Evolutionary conservation across 306 rosid genomes (phyloP), one percentile per base, ranked within the genome.

Genomic region (Gynostemma pentaphyllum): DNA sequence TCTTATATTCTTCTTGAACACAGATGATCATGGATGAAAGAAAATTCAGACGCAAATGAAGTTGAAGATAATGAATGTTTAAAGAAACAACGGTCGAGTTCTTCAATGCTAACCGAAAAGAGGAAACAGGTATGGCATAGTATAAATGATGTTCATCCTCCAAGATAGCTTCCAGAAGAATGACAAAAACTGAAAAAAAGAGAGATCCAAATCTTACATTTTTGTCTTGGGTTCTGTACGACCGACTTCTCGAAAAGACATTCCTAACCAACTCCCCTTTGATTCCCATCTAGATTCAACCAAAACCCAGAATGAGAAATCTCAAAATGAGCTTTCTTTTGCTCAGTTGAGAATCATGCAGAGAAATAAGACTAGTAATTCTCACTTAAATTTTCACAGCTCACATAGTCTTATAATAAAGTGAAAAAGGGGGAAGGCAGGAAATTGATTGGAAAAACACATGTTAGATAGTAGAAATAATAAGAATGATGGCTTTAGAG

Each of bases 171-270:
- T 5, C 0, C 1, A 39, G 5, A 60, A 36, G 36, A 40, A 21
- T 0, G 13, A 56, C 16, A 56, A 11, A 32, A 56, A 23, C 34
- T 19, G 1, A 10, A 44, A 10, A n/a, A n/a, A n/a, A n/a, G n/a
- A n/a, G n/a, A n/a, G n/a, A n/a, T n/a, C 0, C 68, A 68, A 23
- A 86, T 5, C 89, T 83, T 65, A 85, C 97, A 72, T 73, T 83
- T 77, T 34, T 85, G 62, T 89, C 85, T 62, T 69, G 79, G 32
- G 80, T 65, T 26, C 72, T 68, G 40, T 47, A 27, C 45, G 85
- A 75, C 13, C 86, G 73, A 62, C 72, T 87, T 72, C 75, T 83
- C 47, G 83, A 79, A 85, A 90, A 85, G 71, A 90, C 97, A 75
- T 72, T 85, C 76, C 78, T 81, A 34, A 83, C 95, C 73, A 90